Base-by-base conservation (phyloP, 2,329 filamentous ascomycete genomes). In the Paradendryphiella salina region DNA sequence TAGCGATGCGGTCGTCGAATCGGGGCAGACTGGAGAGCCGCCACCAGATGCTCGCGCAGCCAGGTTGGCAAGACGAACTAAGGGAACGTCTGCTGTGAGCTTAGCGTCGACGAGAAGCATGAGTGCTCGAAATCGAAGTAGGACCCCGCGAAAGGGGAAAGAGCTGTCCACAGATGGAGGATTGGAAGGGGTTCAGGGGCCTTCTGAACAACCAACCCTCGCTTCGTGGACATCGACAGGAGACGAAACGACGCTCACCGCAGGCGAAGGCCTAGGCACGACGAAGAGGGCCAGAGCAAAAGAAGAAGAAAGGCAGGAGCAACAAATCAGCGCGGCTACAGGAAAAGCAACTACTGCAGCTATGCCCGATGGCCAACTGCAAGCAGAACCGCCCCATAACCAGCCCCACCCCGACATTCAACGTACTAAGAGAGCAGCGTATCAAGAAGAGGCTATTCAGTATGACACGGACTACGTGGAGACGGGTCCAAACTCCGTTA, bases 1-100 rank as follows among this genome's bases (percentile, higher is more conserved):
- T 14, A 33, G 13, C n/a, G 29, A 42, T 33, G 10, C 26, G 21
- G 33, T 29, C 8, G 35, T 31, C 15, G 40, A 20, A 5, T 13
- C 29, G 46, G 23, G 21, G 21, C 32, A 34, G 34, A 31, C 37
- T 5, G 26, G 18, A 6, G 28, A 44, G 17, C 28, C 41, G 20
- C 14, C 38, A 23, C 34, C 36, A 14, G 44, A 54, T 36, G 32
- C 47, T 52, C 54, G 56, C 28, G 35, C 50, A 18, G 20, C 31
- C 15, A 52, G 50, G 33, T 36, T 54, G 37, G 44, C 47, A 14
- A 32, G 54, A 21, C 51, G 56, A 18, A 42, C 42, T n/a, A 50
- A 41, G 26, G 42, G 23, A 9, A 17, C 34, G 32, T 44, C 41
- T 17, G 32, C 39, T 32, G 36, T 14, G n/a, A 39, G 34, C 17